Evolutionary conservation across 75 land plant species (phyloP).

Genomic region (Picea sitchensis): DNA sequence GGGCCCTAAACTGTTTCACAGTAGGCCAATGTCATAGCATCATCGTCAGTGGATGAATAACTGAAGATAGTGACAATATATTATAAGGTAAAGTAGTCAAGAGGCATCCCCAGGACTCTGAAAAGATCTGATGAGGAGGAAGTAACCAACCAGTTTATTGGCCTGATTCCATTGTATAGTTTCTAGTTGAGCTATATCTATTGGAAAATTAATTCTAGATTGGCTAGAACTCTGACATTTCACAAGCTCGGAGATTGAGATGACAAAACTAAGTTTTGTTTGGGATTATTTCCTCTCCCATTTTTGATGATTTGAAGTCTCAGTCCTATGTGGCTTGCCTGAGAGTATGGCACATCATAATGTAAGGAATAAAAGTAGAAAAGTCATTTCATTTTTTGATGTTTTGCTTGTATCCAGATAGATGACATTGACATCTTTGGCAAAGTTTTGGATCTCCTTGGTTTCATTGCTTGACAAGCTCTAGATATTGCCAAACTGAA

Average conservation of each 20-base stretch:
- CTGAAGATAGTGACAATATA: neutral
- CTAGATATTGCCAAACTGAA: neutral
- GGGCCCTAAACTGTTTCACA: neutral
- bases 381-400: neutral
- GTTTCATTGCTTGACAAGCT: neutral
- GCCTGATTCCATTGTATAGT: too few species aligned
- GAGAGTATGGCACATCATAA: neutral
- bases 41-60: slow-evolving; percentile 4
- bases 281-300: neutral
- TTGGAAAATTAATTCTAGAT: too few species aligned
- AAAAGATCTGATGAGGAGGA: too few species aligned
- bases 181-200: too few species aligned
- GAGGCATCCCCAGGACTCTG: too few species aligned
- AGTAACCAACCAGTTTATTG: too few species aligned
- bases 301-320: neutral
- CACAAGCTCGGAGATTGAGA: neutral
- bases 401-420: neutral
- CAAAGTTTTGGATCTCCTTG: neutral
- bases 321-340: neutral
- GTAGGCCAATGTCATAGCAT: slow-evolving; percentile 2
- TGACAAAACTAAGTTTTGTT: neutral
- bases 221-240: too few species aligned
- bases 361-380: neutral
- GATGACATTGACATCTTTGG: neutral
- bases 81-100: too few species aligned